A percentile compares a stretch with the other conserved stretches of the same genome.
phyloP scores from a whole-genome alignment of 371 early-diverging fungal genomes.

The Conidiobolus incongruus region DNA sequence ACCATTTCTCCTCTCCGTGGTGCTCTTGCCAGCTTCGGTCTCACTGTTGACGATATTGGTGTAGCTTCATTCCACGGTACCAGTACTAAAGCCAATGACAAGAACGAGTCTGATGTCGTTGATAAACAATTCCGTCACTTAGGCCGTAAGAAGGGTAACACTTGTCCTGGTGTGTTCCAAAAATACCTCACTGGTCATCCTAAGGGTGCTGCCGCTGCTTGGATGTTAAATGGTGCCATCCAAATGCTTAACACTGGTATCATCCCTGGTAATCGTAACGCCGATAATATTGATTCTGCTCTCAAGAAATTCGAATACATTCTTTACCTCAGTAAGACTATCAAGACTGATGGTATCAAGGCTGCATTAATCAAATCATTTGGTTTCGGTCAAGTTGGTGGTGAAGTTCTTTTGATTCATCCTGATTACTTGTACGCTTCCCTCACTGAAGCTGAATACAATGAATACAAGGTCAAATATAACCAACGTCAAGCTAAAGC shows the following conservation, averaged over 20 bases:
- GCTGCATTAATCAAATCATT: slow-evolving; percentile 86
- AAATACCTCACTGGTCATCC: slow-evolving; percentile 93
- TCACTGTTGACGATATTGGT: slow-evolving; percentile 83
- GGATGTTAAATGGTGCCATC: slow-evolving; percentile 90
- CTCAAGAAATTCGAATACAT: slow-evolving; percentile 63
- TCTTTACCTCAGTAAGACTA: slow-evolving; percentile 67
- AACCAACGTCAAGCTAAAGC: slow-evolving; percentile 53
- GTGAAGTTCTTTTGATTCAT: slow-evolving; percentile 75
- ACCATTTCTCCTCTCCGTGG: slow-evolving; percentile 80
- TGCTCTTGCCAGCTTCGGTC: slow-evolving; percentile 70
- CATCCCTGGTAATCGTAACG: slow-evolving; percentile 89
- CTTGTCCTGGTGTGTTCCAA: slow-evolving; percentile 65
- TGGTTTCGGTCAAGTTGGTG: slow-evolving; percentile 95
- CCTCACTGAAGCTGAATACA: slow-evolving; percentile 45
- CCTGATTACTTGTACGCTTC: slow-evolving; percentile 76
- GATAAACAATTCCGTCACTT: slow-evolving; percentile 73
- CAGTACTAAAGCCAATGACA: slow-evolving; percentile 89
- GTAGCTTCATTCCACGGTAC: slow-evolving; percentile 97
- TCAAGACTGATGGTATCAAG: slow-evolving; percentile 83
- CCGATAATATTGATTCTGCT: slow-evolving; percentile 74
- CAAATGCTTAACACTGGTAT: slow-evolving; percentile 74
- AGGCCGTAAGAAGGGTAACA: slow-evolving; percentile 75
- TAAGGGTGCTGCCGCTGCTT: slow-evolving; percentile 93
- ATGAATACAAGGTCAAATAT: slow-evolving; percentile 42
- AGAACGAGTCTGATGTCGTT: slow-evolving; percentile 80